Conservation (phyloP, 257 asterid species). For the Dorcoceras hygrometricum region DNA sequence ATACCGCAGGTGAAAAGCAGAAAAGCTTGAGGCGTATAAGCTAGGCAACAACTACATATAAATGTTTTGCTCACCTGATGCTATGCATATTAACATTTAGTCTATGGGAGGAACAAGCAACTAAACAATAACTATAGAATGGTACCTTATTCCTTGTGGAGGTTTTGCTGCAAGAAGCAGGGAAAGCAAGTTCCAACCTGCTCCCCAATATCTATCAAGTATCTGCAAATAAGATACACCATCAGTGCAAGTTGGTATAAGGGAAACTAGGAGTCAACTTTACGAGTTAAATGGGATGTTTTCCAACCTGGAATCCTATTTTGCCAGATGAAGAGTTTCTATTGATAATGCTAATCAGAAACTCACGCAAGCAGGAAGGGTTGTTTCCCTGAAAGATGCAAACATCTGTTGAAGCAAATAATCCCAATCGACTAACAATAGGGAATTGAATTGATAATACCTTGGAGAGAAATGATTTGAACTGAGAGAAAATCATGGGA, state of each 20-base stretch:
- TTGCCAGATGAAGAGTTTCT: slow-evolving; percentile 57
- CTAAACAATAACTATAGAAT: background rate
- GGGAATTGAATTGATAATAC: slow-evolving; percentile 30
- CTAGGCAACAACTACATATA: background rate
- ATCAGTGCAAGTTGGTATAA: slow-evolving; percentile 23
- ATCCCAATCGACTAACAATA: slow-evolving; percentile 3
- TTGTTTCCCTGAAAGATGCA: slow-evolving; percentile 63
- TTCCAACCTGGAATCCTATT: slow-evolving; percentile 75
- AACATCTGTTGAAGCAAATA: slow-evolving; percentile 20
- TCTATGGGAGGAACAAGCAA: background rate
- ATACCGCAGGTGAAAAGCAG: background rate
- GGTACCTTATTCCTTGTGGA: slow-evolving; percentile 70
- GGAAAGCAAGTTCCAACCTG: slow-evolving; percentile 92
- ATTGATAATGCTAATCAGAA: slow-evolving; percentile 53
- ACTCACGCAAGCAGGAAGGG: slow-evolving; percentile 94
- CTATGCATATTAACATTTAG: background rate
- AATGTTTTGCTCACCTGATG: background rate
- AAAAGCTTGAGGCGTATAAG: slow-evolving; percentile 12
- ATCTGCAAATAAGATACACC: slow-evolving; percentile 52
- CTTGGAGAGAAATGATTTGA: slow-evolving; percentile 90
- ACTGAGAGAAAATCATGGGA: slow-evolving; percentile 65
- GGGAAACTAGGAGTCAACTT: slow-evolving; percentile 17
- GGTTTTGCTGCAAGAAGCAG: slow-evolving; percentile 83
- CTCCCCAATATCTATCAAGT: slow-evolving; percentile 95
- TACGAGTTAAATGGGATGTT: slow-evolving; percentile 10